Conservation (phyloP, 2,329 filamentous ascomycete species). For the Lecanicillium sp. region DNA sequence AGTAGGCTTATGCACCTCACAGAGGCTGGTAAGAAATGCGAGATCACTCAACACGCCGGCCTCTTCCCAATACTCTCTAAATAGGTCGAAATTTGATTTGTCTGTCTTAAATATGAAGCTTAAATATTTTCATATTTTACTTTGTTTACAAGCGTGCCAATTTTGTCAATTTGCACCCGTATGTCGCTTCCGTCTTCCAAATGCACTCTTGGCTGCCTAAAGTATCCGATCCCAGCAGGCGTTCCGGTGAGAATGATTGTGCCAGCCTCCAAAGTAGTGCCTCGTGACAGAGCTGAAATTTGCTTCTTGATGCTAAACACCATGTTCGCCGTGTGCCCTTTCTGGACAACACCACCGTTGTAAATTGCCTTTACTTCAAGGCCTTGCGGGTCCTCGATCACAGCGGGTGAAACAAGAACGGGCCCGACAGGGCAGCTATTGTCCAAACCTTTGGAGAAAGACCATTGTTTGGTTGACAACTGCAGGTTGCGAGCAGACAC, state of each 20-base stretch:
- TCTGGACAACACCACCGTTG: conserved; percentile 28
- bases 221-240: conserved; percentile 31
- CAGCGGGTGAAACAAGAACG: conserved; percentile 20
- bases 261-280: conserved; percentile 50
- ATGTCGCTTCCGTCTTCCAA: too few species aligned
- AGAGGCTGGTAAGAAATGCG: too few species aligned
- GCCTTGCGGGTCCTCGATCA: conserved; percentile 21
- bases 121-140: too few species aligned
- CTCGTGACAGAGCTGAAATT: conserved; percentile 14
- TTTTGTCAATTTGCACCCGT: too few species aligned
- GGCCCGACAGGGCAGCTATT: conserved; percentile 41
- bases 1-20: too few species aligned
- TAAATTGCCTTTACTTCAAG: conserved; percentile 23
- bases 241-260: conserved; percentile 58
- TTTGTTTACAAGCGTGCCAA: too few species aligned
- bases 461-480: conserved; percentile 29
- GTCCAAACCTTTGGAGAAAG: conserved; percentile 36
- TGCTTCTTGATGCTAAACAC: conserved; percentile 9
- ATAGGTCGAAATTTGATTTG: too few species aligned
- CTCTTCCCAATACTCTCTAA: too few species aligned
- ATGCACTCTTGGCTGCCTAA: too few species aligned
- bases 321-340: conserved; percentile 19
- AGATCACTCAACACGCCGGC: too few species aligned
- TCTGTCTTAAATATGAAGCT: too few species aligned
- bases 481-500: conserved; percentile 27